phyloP scores from a whole-genome alignment of 2,329 filamentous ascomycete species.

The Pseudocercospora vitis region DNA sequence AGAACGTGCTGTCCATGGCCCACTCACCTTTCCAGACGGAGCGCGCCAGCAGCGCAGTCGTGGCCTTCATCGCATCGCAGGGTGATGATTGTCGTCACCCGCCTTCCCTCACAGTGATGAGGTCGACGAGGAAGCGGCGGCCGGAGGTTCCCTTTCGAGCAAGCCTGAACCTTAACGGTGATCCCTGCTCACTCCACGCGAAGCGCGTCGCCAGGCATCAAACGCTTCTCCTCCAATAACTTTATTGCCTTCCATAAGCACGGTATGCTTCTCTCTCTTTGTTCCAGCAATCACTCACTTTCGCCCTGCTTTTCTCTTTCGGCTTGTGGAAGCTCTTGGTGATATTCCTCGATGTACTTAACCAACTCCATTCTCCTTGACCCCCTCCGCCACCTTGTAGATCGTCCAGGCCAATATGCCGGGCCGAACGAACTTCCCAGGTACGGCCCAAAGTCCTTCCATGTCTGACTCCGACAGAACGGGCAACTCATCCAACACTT shows the following conservation, averaged over 20 bases:
- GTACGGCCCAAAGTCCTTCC: slow-evolving; percentile 8
- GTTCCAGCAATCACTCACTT: background rate
- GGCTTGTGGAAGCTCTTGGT: background rate
- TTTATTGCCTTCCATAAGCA: background rate
- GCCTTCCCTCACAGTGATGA: slow-evolving; percentile 12
- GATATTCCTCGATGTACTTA: background rate
- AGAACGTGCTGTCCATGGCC: background rate
- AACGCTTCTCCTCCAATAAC: slow-evolving; percentile 5
- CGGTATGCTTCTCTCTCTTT: background rate
- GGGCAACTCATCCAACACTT: slow-evolving; percentile 14
- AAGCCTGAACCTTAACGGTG: background rate
- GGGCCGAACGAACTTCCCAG: background rate
- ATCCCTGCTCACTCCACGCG: background rate
- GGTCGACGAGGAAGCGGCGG: slow-evolving; percentile 19
- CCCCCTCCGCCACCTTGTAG: background rate
- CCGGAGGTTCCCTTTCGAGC: background rate
- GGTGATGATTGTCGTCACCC: slow-evolving; percentile 5
- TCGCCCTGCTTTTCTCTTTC: background rate
- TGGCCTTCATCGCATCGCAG: slow-evolving; percentile 33
- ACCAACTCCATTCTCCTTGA: background rate
- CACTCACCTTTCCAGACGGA: slow-evolving; percentile 83
- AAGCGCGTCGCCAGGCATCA: background rate
- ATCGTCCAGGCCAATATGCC: background rate
- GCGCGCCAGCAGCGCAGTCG: slow-evolving; percentile 53
- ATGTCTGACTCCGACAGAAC: slow-evolving; percentile 7